phyloP scores from a whole-genome alignment of 2,329 filamentous ascomycete species.

The Cercospora beticola region DNA sequence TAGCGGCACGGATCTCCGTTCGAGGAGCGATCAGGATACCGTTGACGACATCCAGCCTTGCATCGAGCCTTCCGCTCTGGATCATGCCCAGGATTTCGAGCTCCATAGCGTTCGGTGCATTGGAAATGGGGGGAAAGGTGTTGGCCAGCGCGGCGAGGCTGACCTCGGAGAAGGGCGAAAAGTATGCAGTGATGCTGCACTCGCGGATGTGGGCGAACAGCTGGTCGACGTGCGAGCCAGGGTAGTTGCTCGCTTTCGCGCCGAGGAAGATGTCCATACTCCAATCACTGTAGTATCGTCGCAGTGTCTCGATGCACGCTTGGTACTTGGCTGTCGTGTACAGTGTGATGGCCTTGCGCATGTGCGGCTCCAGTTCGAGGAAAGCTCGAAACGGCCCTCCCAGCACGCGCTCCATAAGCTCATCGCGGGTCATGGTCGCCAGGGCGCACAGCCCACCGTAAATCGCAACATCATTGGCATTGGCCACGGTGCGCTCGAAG shows the following conservation, averaged over 20 bases:
- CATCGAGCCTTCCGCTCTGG: conserved; percentile 66
- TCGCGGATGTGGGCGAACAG: conserved; percentile 76
- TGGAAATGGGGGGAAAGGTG: conserved; percentile 60
- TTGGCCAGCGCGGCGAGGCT: conserved; percentile 74
- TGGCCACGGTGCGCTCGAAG: conserved; percentile 69
- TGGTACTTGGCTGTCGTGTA: conserved; percentile 92
- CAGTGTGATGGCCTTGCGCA: conserved; percentile 83
- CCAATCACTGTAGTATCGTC: conserved; percentile 79
- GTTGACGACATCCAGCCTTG: conserved; percentile 81
- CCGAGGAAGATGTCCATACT: conserved; percentile 81
- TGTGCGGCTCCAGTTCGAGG: conserved; percentile 88
- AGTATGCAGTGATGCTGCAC: conserved; percentile 92
- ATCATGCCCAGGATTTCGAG: conserved; percentile 79
- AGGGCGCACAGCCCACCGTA: conserved; percentile 90
- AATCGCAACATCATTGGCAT: conserved; percentile 82
- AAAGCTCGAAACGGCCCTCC: conserved; percentile 84
- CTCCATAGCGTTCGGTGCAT: conserved; percentile 57
- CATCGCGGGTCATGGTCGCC: conserved; percentile 78
- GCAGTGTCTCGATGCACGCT: conserved; percentile 76
- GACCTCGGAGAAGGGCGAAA: conserved; percentile 84
- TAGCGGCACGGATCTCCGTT: conserved; percentile 63
- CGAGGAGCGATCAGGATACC: conserved; percentile 72
- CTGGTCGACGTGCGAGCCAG: conserved; percentile 57
- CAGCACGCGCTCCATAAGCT: conserved; percentile 73
- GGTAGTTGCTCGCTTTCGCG: conserved; percentile 42